Evolutionary conservation across 768 basidiomycete genomes (phyloP), one percentile per base, ranked within the genome.

Genomic region (Tylopilus sp.): DNA sequence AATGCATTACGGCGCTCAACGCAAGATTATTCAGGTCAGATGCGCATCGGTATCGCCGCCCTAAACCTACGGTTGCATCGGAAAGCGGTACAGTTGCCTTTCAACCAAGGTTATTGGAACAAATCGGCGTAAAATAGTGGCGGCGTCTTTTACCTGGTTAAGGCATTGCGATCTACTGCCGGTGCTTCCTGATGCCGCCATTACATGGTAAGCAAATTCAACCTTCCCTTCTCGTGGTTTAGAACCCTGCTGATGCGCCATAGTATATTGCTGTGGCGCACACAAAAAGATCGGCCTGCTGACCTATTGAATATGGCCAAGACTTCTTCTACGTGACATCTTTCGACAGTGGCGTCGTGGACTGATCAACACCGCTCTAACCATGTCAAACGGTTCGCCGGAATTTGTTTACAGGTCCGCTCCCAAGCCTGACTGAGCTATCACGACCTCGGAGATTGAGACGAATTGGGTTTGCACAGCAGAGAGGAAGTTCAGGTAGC

Each of bases 1-100:
- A 67, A 51, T 40, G 45, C 60, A 52, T 68, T 66, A 68, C 66
- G 64, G 66, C 60, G 60, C 50, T 30, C 57, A 50, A 55, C 47
- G 16, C 21, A 16, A 41, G 43, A 16, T 31, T 33, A 24, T 38
- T 31, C 34, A 49, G 47, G 29, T 24, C 34, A 28, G 42, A 49
- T 48, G 29, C 21, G 19, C n/a, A 55, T 52, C 44, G 29, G 56
- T 55, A 66, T 64, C 62, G 57, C 62, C 64, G 58, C 58, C 47
- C 46, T 52, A 52, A 57, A 63, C 48, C 43, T 63, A 52, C 34
- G 6, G 29, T 19, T 26, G 44, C 45, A 50, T 48, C 54, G 53
- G 37, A 43, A 38, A 14, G 55, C 30, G 40, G 34, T 26, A 33
- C 33, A 30, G 33, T 33, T 44, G 33, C 29, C 33, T 8, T 48